Evolutionary conservation across 768 basidiomycete genomes (phyloP), one percentile per base, ranked within the genome.

Genomic region (Rhizopogon roseolus): DNA sequence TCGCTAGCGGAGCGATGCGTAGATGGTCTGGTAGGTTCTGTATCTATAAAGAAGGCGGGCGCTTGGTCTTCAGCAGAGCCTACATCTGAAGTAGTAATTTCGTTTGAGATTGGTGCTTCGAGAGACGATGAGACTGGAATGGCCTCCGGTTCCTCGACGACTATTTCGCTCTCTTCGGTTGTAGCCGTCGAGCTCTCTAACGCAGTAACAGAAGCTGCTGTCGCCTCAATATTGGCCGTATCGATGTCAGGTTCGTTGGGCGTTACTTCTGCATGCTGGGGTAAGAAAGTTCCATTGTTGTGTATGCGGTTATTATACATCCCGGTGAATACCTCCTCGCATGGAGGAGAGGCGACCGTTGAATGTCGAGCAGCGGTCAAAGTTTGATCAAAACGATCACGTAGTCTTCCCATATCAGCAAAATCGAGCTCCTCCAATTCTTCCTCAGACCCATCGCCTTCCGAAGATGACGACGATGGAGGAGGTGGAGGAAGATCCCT

Each of bases 351-450:
- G 5, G 46, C 13, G 32, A 16, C 19, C 22, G 14, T 13, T 4
- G 25, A 9, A 6, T 3, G 16, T 14, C 5, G 42, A 3, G 10
- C 14, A 17, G 6, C 38, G 14, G 29, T 38, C n/a, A 25, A 41
- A 16, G 55, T 50, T 7, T 61, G 63, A 13, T 77, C 76, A 13
- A 82, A 67, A 54, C 71, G 60, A 19, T 72, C 71, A 32, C 75
- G 66, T 2, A 88, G 50, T 54, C 71, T 73, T 1, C 68, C 80
- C 41, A 85, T 61, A 45, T 89, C 85, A 14, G 76, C 73, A 59
- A 89, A 90, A 61, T 91, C 84, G 13, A 90, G 73, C 60, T 82
- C 82, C 62, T 81, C 77, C 25, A 85, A 64, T 16, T 68, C 69
- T 43, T 78, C 74, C 4, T 63, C 63, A 13, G 61, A 54, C 14